Evolutionary conservation across 345 rosid genomes (phyloP).

Genomic region (Durio zibethinus): DNA sequence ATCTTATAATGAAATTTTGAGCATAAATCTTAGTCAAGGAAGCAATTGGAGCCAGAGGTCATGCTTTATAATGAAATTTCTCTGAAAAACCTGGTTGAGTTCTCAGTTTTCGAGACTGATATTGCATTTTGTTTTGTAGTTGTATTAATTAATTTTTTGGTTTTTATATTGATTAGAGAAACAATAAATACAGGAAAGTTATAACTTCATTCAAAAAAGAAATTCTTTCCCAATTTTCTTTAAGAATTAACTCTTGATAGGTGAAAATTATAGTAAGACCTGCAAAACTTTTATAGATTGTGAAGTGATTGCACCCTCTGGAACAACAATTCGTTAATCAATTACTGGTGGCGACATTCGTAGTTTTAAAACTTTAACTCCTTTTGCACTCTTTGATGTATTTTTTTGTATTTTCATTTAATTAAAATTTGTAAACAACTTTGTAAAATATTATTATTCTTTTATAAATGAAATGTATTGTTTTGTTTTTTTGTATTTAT

Average conservation of each 20-base stretch:
- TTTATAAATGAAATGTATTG: no score
- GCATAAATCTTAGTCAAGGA: no score
- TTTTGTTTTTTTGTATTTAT: no score
- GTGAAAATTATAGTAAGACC: conserved; percentile 30
- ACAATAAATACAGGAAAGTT: neutral
- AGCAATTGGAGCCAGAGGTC: no score
- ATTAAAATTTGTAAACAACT: no score
- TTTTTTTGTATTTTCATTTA: no score
- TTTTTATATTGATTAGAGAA: neutral
- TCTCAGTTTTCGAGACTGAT: neutral
- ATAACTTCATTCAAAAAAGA: neutral
- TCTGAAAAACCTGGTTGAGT: neutral
- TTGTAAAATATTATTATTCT: no score
- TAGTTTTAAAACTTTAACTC: conserved; percentile 43
- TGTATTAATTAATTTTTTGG: neutral
- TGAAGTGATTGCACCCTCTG: conserved; percentile 35
- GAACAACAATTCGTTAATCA: conserved; percentile 30
- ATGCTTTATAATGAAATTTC: no score
- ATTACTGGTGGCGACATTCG: no score
- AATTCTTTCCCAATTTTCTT: no score
- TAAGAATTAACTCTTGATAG: conserved; percentile 1
- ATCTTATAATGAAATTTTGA: no score
- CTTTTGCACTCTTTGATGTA: conserved; percentile 57
- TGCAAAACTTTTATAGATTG: conserved; percentile 38
- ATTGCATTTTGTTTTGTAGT: neutral